These are phyloP conservation scores for Fusarium concolor DNA, from an alignment of 2,329 filamentous ascomycete species.

Conservation along the genomic window DNA sequence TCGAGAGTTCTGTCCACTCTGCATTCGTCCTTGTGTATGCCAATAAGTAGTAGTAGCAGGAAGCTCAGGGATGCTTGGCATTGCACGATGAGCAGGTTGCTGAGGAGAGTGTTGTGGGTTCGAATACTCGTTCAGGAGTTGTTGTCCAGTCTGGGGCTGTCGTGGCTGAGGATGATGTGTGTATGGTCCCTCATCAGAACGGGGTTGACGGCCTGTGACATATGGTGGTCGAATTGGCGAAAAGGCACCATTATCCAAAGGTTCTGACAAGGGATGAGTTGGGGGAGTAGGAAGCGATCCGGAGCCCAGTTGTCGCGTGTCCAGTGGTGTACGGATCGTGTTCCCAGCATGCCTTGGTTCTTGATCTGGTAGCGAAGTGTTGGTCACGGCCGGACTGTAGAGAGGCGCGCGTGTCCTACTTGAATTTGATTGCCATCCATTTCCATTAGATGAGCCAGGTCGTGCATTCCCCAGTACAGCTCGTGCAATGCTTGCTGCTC, in stretches of 20 bases:
- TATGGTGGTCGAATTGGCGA: not conserved
- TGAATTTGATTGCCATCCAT: not conserved
- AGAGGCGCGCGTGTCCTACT: not conserved
- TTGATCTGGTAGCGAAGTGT: not conserved
- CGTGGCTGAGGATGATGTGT: not conserved
- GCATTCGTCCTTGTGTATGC: not conserved
- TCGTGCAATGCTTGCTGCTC: not conserved
- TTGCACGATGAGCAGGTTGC: no score
- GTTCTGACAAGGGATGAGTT: not conserved
- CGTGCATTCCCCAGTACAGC: not conserved
- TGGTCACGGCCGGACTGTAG: not conserved
- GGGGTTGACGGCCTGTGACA: not conserved
- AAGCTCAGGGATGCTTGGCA: not conserved
- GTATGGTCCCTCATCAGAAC: not conserved
- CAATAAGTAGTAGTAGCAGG: not conserved
- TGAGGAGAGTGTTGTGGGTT: not conserved
- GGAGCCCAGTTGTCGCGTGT: not conserved
- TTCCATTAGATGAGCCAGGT: not conserved
- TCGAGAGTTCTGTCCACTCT: not conserved
- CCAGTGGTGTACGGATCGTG: not conserved
- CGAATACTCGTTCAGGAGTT: not conserved
- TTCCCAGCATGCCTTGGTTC: not conserved
- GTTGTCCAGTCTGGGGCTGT: not conserved
- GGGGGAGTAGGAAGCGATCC: not conserved
- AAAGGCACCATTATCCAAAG: not conserved